Conservation (phyloP, 2,329 filamentous ascomycete genomes). For the Dothideomycetidae sp. region DNA sequence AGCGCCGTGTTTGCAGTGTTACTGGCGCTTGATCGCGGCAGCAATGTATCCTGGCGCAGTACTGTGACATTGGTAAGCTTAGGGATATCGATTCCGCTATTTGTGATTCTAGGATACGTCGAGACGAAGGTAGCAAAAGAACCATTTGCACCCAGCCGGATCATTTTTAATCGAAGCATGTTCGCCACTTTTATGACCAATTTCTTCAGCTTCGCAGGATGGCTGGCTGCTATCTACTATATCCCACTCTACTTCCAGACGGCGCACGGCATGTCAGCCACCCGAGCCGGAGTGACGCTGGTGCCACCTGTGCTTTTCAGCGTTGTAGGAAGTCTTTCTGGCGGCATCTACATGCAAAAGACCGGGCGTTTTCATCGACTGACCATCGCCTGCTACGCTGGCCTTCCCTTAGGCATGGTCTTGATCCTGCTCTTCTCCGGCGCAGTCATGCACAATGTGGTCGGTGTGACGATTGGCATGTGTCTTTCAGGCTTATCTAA, state of each 20-base stretch:
- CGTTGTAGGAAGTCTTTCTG: slow-evolving; percentile 49
- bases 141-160: slow-evolving; percentile 60
- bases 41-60: slow-evolving; percentile 54
- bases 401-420: slow-evolving; percentile 41
- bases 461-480: slow-evolving; percentile 44
- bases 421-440: slow-evolving; percentile 46
- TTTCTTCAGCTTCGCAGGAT: slow-evolving; percentile 54
- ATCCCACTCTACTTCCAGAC: slow-evolving; percentile 69
- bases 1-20: slow-evolving; percentile 51
- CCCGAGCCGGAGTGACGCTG: slow-evolving; percentile 48
- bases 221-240: slow-evolving; percentile 51
- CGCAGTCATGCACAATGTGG: slow-evolving; percentile 33
- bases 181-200: slow-evolving; percentile 57
- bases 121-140: slow-evolving; percentile 54
- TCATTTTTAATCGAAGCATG: slow-evolving; percentile 54
- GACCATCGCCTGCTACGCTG: slow-evolving; percentile 42
- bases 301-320: slow-evolving; percentile 50
- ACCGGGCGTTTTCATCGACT: slow-evolving; percentile 60
- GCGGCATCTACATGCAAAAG: slow-evolving; percentile 52
- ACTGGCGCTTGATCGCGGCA: slow-evolving; percentile 57
- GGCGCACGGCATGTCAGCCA: slow-evolving; percentile 49
- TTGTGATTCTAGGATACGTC: slow-evolving; percentile 52
- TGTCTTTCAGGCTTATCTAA: slow-evolving; percentile 40
- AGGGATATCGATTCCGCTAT: slow-evolving; percentile 41
- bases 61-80: slow-evolving; percentile 45